These are phyloP conservation scores for Solanum clarkiae DNA, from an alignment of 257 asterid genomes.

Conservation along the genomic window DNA sequence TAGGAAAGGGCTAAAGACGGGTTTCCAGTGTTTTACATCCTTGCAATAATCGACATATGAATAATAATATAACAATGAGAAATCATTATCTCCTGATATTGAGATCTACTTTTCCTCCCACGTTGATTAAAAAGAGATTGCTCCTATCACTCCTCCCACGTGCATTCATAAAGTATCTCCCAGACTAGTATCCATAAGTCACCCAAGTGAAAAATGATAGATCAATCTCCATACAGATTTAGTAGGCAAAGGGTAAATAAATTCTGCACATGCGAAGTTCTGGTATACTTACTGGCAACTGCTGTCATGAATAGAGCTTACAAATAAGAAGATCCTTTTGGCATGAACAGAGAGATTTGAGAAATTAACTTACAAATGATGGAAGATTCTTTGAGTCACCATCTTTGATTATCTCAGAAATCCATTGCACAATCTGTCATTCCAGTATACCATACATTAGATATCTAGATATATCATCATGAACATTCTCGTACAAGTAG, in stretches of 20 bases:
- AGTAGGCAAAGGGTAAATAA: not conserved
- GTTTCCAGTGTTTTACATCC: not conserved
- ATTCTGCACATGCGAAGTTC: not conserved
- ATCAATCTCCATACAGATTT: not conserved
- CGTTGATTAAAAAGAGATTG: not conserved
- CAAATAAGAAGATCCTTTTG: not conserved
- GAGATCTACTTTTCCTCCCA: not conserved
- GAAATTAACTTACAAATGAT: constrained; percentile 61
- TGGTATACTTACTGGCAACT: not conserved
- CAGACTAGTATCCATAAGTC: not conserved
- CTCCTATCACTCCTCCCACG: not conserved
- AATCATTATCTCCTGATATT: not conserved
- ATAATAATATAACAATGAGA: not conserved
- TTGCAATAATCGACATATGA: not conserved
- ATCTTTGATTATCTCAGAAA: constrained; percentile 66
- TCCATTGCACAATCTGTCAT: constrained; percentile 72
- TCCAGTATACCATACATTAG: constrained; percentile 3
- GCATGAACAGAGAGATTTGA: not conserved
- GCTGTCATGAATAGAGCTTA: not conserved
- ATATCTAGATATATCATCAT: not conserved
- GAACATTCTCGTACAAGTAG: not conserved
- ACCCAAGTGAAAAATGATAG: not conserved
- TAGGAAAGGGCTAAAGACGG: not conserved
- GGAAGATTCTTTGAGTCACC: constrained; percentile 89
- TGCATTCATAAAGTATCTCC: not conserved